Conservation (phyloP, 495 filamentous ascomycete species). For the Penicillium daleae region DNA sequence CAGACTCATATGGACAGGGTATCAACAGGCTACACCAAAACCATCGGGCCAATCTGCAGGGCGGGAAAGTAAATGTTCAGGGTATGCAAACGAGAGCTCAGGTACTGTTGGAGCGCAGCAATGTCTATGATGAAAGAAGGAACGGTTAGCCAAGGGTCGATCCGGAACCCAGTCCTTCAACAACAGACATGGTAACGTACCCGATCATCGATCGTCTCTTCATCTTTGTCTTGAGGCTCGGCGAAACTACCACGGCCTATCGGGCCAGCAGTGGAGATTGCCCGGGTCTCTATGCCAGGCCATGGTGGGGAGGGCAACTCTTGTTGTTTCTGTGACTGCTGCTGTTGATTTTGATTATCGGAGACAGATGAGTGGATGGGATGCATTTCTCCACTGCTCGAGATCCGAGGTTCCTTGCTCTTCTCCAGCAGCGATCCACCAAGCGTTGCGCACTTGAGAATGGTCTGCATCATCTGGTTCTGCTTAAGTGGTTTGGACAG, state of each 20-base stretch:
- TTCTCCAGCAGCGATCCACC: conserved; percentile 85
- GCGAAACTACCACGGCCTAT: conserved; percentile 52
- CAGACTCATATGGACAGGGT: conserved; percentile 39
- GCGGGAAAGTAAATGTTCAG: conserved; percentile 23
- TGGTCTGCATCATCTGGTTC: conserved; percentile 98
- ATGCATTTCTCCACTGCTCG: conserved; percentile 57
- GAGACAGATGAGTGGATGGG: conserved; percentile 40
- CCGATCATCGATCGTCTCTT: conserved; percentile 71
- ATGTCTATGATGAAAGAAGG: conserved; percentile 24
- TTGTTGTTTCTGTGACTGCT: conserved; percentile 23
- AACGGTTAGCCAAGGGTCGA: conserved; percentile 22
- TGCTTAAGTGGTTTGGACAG: conserved; percentile 97
- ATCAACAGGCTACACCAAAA: conserved; percentile 31
- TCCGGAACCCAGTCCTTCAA: conserved; percentile 15
- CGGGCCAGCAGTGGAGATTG: conserved; percentile 64
- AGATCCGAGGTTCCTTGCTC: conserved; percentile 61
- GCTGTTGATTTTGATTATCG: conserved; percentile 31
- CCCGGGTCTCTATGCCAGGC: conserved; percentile 55
- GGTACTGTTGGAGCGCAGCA: conserved; percentile 49
- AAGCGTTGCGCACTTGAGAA: conserved; percentile 91
- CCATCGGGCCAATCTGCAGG: conserved; percentile 28
- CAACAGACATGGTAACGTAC: conserved; percentile 55
- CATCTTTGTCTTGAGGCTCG: conserved; percentile 68
- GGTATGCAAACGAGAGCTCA: conserved; percentile 27
- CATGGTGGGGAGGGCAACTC: conserved; percentile 39